Evolutionary conservation across 768 basidiomycete species (phyloP).

Genomic region (Podaxis mareebaensis): DNA sequence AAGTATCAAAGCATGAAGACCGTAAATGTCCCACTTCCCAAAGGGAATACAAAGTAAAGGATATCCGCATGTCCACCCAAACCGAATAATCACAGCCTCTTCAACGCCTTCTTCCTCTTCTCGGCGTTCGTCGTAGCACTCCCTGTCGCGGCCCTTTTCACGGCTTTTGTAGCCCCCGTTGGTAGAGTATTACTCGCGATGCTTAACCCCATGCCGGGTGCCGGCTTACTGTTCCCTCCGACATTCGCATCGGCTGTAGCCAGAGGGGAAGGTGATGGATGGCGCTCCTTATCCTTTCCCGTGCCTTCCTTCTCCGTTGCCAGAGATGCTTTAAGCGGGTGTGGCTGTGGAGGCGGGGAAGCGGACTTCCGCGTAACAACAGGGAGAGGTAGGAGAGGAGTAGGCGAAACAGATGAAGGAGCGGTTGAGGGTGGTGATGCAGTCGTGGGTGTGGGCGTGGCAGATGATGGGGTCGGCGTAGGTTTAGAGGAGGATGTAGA

Average conservation of each 20-base stretch:
- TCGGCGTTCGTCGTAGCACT: constrained; percentile 57
- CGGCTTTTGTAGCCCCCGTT: constrained; percentile 52
- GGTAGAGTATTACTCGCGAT: constrained; percentile 31
- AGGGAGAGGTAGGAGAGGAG: constrained; percentile 36
- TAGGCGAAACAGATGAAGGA: constrained; percentile 27
- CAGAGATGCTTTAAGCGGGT: constrained; percentile 41
- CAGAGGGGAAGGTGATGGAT: constrained; percentile 67
- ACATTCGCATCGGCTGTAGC: constrained; percentile 74
- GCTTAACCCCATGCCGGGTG: constrained; percentile 33
- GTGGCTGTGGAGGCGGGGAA: constrained; percentile 39
- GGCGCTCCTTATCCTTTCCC: constrained; percentile 53
- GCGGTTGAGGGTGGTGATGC: constrained; percentile 23
- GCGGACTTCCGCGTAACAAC: constrained; percentile 45
- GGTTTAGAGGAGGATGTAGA: constrained; percentile 24
- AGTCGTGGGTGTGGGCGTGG: constrained; percentile 21
- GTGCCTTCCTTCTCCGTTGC: constrained; percentile 41
- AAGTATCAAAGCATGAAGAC: constrained; percentile 5
- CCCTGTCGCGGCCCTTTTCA: constrained; percentile 67
- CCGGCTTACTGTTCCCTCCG: constrained; percentile 32
- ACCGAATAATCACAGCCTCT: constrained; percentile 51
- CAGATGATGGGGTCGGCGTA: constrained; percentile 22
- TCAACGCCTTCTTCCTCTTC: constrained; percentile 89
- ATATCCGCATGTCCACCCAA: neutral
- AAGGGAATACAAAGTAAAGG: neutral
- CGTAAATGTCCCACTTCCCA: constrained; percentile 1